phyloP scores from a whole-genome alignment of 2,329 filamentous ascomycete genomes.

The Chrysosporium keratinophilum region DNA sequence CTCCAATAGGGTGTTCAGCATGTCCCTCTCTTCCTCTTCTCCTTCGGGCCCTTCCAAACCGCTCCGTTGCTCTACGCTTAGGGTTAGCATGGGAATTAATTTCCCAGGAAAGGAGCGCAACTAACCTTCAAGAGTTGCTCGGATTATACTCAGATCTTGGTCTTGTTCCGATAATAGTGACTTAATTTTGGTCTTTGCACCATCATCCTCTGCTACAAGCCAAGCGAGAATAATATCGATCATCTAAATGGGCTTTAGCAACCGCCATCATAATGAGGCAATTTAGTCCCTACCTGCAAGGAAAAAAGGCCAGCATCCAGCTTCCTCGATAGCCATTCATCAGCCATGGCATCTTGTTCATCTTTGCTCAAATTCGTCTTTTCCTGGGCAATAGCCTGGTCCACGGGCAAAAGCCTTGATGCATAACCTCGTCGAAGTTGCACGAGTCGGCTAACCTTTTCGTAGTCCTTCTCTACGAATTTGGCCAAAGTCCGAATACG shows the following conservation, averaged over 20 bases:
- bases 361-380: conserved; percentile 46
- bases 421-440: conserved; percentile 62
- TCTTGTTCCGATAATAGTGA: conserved; percentile 57
- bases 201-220: conserved; percentile 80
- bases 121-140: conserved; percentile 54
- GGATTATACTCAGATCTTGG: conserved; percentile 54
- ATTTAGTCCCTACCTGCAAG: conserved; percentile 47
- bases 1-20: conserved; percentile 50
- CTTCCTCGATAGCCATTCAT: conserved; percentile 63
- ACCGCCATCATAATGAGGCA: background rate
- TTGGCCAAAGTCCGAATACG: conserved; percentile 82
- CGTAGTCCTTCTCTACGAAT: conserved; percentile 90
- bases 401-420: conserved; percentile 50
- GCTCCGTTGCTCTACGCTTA: conserved; percentile 48
- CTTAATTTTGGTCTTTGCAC: conserved; percentile 56
- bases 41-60: conserved; percentile 47
- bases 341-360: conserved; percentile 51
- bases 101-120: background rate
- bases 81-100: background rate
- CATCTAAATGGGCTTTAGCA: conserved; percentile 32
- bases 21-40: conserved; percentile 50
- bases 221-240: conserved; percentile 80
- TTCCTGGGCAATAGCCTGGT: conserved; percentile 52
- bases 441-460: conserved; percentile 65
- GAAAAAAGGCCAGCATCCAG: conserved; percentile 78